Evolutionary conservation across 2,329 filamentous ascomycete genomes (phyloP), one percentile per base, ranked within the genome.

Genomic region (Colletotrichum spaethianum): DNA sequence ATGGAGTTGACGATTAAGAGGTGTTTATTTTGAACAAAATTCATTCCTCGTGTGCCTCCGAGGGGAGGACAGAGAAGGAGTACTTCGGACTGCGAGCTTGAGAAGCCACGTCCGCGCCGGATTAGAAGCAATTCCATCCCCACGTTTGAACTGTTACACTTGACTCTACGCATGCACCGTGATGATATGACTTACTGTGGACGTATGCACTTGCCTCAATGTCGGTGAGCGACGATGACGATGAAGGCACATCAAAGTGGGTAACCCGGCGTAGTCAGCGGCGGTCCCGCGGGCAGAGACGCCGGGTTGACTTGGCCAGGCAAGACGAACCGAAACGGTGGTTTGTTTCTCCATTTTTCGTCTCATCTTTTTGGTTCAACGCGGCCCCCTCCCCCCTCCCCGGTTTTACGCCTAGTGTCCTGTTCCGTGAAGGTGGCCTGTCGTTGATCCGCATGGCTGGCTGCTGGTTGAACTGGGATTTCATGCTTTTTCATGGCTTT

Each of bases 1-100:
- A 56, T 46, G 70, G 70, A 69, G 56, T 70, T 73, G 67, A 73
- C 53, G 70, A 68, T 71, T 60, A 36, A 67, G 65, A 65, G 61
- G 52, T n/a, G 26, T 66, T 33, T 48, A 36, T 48, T 44, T 38
- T 26, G 38, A 18, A 63, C 36, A 50, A 6, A 23, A 18, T 57
- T 38, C 12, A 28, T 40, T 36, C 38, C 4, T 56, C 44, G 50
- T 44, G 23, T 14, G 38, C 8, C n/a, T n/a, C 31, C 8, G 50
- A 40, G 16, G n/a, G 23, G 50, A 28, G 42, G 42, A 28, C 55
- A 18, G 23, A 26, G 55, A 70, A 16, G 60, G 23, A 28, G 23
- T 28, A 16, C 48, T 42, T 23, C 16, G 70, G 61, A 63, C 28
- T 57, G 70, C 70, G 42, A 61, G 70, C 67, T 73, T 66, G 40